phyloP scores from a whole-genome alignment of 2,329 filamentous ascomycete species.

The Pseudogymnoascus sp. region DNA sequence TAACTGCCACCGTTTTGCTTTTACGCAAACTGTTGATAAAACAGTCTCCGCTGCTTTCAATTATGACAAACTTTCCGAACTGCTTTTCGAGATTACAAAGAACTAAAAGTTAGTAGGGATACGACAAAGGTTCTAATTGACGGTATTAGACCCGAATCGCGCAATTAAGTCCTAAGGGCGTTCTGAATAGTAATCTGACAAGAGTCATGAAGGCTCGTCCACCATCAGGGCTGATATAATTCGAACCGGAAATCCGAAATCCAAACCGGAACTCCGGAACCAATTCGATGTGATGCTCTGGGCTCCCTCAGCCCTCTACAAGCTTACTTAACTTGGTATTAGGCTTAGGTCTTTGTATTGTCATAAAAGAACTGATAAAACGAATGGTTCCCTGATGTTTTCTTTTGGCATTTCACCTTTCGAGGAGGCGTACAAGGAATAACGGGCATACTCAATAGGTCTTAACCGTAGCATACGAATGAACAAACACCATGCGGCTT shows the following conservation, averaged over 20 bases:
- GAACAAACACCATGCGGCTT: not conserved
- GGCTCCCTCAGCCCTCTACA: not conserved
- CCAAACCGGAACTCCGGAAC: not conserved
- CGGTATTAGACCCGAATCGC: too few relatives aligned
- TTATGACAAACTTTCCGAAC: not conserved
- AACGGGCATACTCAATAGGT: not conserved
- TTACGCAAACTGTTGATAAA: not conserved
- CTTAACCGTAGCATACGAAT: not conserved
- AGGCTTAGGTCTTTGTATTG: not conserved
- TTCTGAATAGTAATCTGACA: too few relatives aligned
- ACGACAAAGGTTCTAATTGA: not conserved
- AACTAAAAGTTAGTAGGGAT: not conserved
- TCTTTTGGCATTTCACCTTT: not conserved
- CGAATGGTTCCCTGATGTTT: not conserved
- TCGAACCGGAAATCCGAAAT: not conserved
- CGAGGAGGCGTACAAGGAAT: not conserved
- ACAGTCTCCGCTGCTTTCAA: not conserved
- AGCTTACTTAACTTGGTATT: not conserved
- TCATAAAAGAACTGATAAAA: not conserved
- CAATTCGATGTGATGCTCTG: not conserved
- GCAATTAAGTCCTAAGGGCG: too few relatives aligned
- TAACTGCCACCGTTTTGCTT: not conserved
- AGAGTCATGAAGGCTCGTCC: too few relatives aligned
- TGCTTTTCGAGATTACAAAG: not conserved
- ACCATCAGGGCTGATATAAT: not conserved